Evolutionary conservation across 345 rosid genomes (phyloP), one percentile per base, ranked within the genome.

Genomic region (Brassica nigra): DNA sequence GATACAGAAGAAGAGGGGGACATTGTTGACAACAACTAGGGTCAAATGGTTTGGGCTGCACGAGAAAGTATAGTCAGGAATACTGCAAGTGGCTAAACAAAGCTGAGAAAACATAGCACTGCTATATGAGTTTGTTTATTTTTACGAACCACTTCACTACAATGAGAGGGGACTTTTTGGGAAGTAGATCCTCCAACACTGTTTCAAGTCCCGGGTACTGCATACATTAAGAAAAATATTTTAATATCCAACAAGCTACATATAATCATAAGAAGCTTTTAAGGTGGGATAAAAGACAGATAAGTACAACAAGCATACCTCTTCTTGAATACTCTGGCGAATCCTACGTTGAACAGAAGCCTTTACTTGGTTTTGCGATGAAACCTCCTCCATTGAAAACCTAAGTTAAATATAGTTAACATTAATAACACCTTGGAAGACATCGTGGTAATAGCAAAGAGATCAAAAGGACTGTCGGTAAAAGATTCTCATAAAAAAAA

Each of bases 191-290:
- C 39, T 96, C 97, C 84, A 96, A 31, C 34, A 90, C 98, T 0
- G 93, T 88, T 78, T 96, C 99, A 76, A 96, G 92, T 39, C 92
- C 97, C 0, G 99, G 99, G 82, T 92, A 93, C 97, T 93, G 91
- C 85, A 87, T 20, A 20, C 23, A 20, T 20, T 20, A 20, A 20
- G 23, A 20, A 20, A 20, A 20, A 20, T 20, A 20, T 20, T 20
- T 20, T 20, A 20, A 20, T 20, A 20, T 37, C 52, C 5, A n/a
- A 42, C 69, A 64, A 37, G 54, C 52, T 28, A 61, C 65, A 11
- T 4, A 0, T 61, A 52, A 70, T 18, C 57, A 61, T 3, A 82
- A 27, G 5, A 62, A 33, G 23, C n/a, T 42, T 76, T 76, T 23
- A 9, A 71, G 3, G 76, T 65, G 7, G 39, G n/a, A 23, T 20